Evolutionary conservation across 2,329 filamentous ascomycete species (phyloP), one percentile per base, ranked within the genome.

Genomic region (Podosphaera leucotricha): DNA sequence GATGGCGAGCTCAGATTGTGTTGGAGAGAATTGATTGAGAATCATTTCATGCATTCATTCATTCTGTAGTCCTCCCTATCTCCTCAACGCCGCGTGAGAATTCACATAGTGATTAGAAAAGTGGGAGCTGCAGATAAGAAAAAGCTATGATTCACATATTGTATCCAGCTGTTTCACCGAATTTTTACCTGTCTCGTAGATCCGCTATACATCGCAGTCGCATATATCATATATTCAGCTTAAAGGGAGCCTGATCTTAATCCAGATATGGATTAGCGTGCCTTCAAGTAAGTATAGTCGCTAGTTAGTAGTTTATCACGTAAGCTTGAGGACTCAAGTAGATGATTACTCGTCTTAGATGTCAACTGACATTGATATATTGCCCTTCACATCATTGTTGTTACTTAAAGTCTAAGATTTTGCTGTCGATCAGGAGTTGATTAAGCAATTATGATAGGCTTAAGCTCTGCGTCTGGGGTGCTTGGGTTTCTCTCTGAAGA

Each of bases 401-500:
- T 33, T 4, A n/a, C 28, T 3, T 6, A 33, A 33, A 33, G 11
- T 11, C 15, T n/a, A 13, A 11, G 28, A 33, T 13, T 33, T 11
- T 33, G 28, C 28, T 11, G 13, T 13, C 28, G 1, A 22, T 19
- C 16, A 8, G 19, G 3, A 8, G 36, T 26, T 30, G 18, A 11
- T 24, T 20, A 16, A 28, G n/a, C 40, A 43, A 51, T 38, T 48
- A 98, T 95, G 90, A 82, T 90, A 60, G 84, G 82, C 61, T 73
- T 95, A 60, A 83, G 86, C 58, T 94, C 87, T 54, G 90, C 90
- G 53, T 87, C 83, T 53, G 90, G 90, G 62, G 77, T 98, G 47
- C 75, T 98, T 60, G 87, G 85, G 66, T 94, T 94, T 63, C 74
- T 98, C 50, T 80, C 84, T 53, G 90, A 98, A 60, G 85, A 92